Conservation (phyloP, 129 eudicot species). For the Lactuca saligna region DNA sequence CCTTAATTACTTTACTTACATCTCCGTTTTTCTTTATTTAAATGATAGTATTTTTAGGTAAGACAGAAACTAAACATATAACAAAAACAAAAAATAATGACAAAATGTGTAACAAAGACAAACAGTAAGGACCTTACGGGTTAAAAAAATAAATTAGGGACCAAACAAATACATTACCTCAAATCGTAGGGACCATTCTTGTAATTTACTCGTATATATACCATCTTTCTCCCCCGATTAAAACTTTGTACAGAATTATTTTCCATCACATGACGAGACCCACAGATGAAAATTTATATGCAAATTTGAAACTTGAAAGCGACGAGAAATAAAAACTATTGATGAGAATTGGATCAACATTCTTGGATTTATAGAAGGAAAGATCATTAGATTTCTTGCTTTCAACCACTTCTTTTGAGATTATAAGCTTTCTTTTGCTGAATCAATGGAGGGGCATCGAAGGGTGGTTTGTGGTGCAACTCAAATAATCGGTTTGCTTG, state of each 20-base stretch:
- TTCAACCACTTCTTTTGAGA: slow-evolving; percentile 1
- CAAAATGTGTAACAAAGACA: no score
- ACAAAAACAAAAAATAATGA: no score
- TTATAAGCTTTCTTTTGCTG: slow-evolving; percentile 10
- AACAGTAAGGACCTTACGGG: no score
- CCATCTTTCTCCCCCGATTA: background rate
- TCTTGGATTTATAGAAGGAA: slow-evolving; percentile 20
- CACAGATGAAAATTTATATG: slow-evolving; percentile 21
- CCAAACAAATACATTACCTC: no score
- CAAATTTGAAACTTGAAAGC: slow-evolving; percentile 26
- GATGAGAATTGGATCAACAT: slow-evolving; percentile 17
- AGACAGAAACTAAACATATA: no score
- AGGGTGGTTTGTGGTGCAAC: slow-evolving; percentile 35
- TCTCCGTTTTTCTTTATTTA: no score
- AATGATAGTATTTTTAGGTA: no score
- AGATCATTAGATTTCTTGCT: background rate
- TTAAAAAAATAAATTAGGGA: no score
- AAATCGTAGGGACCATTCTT: no score
- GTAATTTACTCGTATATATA: no score
- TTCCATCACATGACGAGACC: slow-evolving; percentile 8
- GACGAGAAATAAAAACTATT: slow-evolving; percentile 17
- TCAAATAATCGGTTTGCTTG: slow-evolving; percentile 23
- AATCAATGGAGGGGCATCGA: slow-evolving; percentile 21
- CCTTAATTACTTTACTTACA: no score
- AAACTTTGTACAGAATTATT: background rate